A percentile compares a stretch with the other conserved stretches of the same genome.
Conservation (phyloP, 2,329 filamentous ascomycete genomes). For the Biscogniauxia marginata region DNA sequence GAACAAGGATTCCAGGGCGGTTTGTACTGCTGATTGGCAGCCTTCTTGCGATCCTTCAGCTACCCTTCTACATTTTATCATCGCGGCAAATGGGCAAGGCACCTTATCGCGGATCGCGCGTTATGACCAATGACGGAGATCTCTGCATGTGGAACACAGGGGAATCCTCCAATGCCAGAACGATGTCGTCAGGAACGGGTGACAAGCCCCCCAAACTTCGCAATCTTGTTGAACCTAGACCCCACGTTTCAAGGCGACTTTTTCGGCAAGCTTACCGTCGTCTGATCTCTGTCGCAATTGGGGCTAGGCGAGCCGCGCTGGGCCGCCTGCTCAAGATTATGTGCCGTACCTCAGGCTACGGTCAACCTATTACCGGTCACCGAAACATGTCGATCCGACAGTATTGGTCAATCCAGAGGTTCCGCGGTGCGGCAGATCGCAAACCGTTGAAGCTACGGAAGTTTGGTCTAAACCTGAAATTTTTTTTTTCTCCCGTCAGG, state of each 20-base stretch:
- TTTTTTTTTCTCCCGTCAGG: neutral
- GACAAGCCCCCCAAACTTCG: conserved; percentile 1
- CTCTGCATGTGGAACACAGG: neutral
- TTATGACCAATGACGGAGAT: neutral
- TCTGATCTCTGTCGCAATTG: conserved; percentile 2
- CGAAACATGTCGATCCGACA: conserved; percentile 18
- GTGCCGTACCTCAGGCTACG: conserved; percentile 1
- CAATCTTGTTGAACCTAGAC: conserved; percentile 10
- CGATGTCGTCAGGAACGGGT: conserved; percentile 1
- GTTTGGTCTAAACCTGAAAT: conserved; percentile 6
- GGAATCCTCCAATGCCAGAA: neutral
- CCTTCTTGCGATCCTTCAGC: conserved; percentile 19
- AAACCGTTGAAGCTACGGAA: conserved; percentile 11
- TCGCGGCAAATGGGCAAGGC: conserved; percentile 3
- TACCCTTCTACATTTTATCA: conserved; percentile 3
- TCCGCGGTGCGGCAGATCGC: conserved; percentile 10
- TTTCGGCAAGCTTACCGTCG: conserved; percentile 13
- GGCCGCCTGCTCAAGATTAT: conserved; percentile 1
- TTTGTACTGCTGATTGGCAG: conserved; percentile 19
- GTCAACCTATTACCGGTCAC: conserved; percentile 2
- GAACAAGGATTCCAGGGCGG: conserved; percentile 9
- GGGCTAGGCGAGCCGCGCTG: conserved; percentile 6
- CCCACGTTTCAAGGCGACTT: conserved; percentile 22
- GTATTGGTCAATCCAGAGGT: conserved; percentile 11
- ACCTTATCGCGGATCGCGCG: conserved; percentile 8